Evolutionary conservation across 176 grass and related monocot genomes (phyloP).

Genomic region (Oryza longistaminata): DNA sequence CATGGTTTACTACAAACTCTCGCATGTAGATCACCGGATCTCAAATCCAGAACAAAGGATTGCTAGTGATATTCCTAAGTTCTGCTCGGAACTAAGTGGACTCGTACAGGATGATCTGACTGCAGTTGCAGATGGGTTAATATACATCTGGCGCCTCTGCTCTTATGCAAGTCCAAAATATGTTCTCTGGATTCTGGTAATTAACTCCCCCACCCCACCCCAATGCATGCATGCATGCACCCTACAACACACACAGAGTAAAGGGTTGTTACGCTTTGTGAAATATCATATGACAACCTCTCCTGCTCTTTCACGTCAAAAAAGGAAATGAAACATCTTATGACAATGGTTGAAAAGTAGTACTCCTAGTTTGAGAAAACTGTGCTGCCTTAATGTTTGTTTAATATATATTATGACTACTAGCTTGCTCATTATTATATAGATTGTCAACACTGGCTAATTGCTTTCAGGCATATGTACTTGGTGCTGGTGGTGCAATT

Average conservation of each 20-base stretch:
- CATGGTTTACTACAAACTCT: constrained; percentile 99
- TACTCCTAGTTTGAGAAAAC: background rate
- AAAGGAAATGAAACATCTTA: background rate
- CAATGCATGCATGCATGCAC: no score
- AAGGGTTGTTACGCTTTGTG: constrained; percentile 2
- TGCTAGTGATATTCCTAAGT: constrained; percentile 93
- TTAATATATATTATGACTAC: background rate
- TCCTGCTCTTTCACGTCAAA: no score
- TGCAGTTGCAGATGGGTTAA: constrained; percentile 81
- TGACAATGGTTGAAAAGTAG: background rate
- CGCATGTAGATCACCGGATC: constrained; percentile 86
- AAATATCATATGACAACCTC: background rate
- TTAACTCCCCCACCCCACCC: background rate
- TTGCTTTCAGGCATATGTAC: constrained; percentile 88
- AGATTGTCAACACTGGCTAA: background rate
- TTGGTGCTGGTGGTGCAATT: constrained; percentile 79
- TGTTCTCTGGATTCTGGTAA: constrained; percentile 97
- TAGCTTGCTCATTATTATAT: constrained; percentile 16
- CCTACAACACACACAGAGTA: background rate
- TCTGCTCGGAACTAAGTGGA: constrained; percentile 91
- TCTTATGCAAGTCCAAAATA: constrained; percentile 99
- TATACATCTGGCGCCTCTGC: constrained; percentile 92
- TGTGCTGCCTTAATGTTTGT: constrained; percentile 4
- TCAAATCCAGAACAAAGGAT: constrained; percentile 96
- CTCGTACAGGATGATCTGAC: constrained; percentile 92